phyloP scores from a whole-genome alignment of 306 rosid genomes.

The Malus sieversii region DNA sequence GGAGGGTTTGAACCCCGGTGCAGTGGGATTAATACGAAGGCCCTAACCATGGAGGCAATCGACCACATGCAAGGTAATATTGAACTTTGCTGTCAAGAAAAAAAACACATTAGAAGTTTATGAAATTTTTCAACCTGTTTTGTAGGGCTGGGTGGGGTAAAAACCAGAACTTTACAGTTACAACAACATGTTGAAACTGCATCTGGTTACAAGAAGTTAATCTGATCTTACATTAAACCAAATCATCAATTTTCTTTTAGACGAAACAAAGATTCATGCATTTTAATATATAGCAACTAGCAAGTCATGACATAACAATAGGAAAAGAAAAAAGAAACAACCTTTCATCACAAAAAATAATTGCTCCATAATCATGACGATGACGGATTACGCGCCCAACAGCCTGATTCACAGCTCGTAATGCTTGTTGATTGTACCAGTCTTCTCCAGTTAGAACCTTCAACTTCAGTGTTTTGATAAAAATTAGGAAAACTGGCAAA shows the following conservation, averaged over 20 bases:
- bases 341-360: conserved; percentile 92
- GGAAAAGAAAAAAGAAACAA: conserved; percentile 10
- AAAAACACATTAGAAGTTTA: not conserved
- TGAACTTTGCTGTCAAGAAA: not conserved
- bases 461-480: conserved; percentile 6
- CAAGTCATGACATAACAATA: not conserved
- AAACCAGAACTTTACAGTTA: not conserved
- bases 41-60: no score
- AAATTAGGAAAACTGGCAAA: conserved; percentile 1
- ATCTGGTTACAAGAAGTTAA: not conserved
- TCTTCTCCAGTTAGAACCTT: conserved; percentile 75
- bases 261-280: not conserved
- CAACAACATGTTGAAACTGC: not conserved
- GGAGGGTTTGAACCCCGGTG: no score
- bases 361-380: conserved; percentile 94
- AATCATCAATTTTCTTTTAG: not conserved
- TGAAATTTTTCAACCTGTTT: not conserved
- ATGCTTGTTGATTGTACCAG: conserved; percentile 96
- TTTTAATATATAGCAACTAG: not conserved
- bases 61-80: not conserved
- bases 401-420: conserved; percentile 94
- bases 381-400: conserved; percentile 98
- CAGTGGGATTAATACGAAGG: no score
- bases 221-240: not conserved
- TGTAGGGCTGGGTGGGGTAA: no score